Evolutionary conservation across 2,329 filamentous ascomycete species (phyloP), one percentile per base, ranked within the genome.

Genomic region (Pyrenophora seminiperda): DNA sequence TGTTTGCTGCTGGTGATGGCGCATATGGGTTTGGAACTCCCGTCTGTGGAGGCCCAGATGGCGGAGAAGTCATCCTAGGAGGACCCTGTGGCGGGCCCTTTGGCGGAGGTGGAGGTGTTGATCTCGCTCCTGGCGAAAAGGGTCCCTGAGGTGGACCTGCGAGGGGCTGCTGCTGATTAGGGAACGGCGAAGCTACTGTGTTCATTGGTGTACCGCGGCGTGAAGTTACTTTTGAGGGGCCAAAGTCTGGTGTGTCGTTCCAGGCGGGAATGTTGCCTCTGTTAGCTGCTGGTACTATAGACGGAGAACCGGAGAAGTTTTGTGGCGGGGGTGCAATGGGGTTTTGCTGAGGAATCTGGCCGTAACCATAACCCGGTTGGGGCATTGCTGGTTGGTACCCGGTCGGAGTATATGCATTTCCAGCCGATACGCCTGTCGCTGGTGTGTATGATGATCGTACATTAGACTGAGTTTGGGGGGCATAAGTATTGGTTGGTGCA

Each of bases 211-310:
- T 97, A 37, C 81, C 81, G 68, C 87, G 84, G 59, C 92, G 85
- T 17, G 87, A 82, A 11, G 83, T 82, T n/a, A 88, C 81, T 46
- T 77, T 93, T 90, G 37, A 84, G 5, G 60, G 81, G 37, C 76
- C 71, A 60, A 97, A 85, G 47, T 96, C 83, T 1, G 94, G 94
- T 42, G 95, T 88, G 73, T 99, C 94, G 63, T 99, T 99, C 94
- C 94, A 99, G 62, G 89, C 88, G 20, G 87, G 84, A 56, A 87
- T 86, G 57, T 88, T 87, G 67, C 86, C 87, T 49, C 83, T 79
- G 66, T 84, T 85, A 7, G 89, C 84, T 14, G 90, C 84, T 17
- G 91, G 86, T 29, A 66, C 40, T 13, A 77, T 73, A 18, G 81
- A 81, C 10, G 83, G 81, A 13, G 89, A 87, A n/a, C 86, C 82